A percentile compares a stretch with the other conserved stretches of the same genome.
phyloP scores from a whole-genome alignment of 495 filamentous ascomycete species.

The Podospora pseudopauciseta region DNA sequence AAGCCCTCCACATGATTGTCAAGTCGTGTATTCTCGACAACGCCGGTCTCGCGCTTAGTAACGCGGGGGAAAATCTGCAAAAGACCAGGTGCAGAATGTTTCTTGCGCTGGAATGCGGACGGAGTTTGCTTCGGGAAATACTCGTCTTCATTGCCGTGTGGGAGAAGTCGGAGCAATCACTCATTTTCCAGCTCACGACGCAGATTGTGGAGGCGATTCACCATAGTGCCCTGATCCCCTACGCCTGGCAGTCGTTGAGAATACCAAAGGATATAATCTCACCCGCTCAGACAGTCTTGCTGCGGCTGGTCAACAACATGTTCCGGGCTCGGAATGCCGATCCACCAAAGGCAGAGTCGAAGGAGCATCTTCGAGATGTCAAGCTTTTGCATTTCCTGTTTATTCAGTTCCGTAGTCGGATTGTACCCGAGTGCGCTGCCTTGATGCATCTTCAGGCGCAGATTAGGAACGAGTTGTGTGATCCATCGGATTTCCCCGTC shows the following conservation, averaged over 20 bases:
- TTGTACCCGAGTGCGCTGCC: conserved; percentile 89
- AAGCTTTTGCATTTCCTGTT: conserved; percentile 83
- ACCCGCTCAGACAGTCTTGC: conserved; percentile 85
- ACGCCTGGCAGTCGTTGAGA: conserved; percentile 82
- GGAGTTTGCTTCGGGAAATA: conserved; percentile 82
- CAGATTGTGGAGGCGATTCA: conserved; percentile 92
- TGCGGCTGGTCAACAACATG: conserved; percentile 84
- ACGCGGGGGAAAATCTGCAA: conserved; percentile 69
- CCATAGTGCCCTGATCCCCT: conserved; percentile 80
- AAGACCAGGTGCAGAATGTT: conserved; percentile 83
- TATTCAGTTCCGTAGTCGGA: conserved; percentile 83
- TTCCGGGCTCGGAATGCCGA: conserved; percentile 67
- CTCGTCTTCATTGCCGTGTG: conserved; percentile 95
- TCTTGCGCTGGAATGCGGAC: conserved; percentile 77
- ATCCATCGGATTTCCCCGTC: conserved; percentile 77
- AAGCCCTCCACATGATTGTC: conserved; percentile 90
- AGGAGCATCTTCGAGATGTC: conserved; percentile 45
- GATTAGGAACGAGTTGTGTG: conserved; percentile 54
- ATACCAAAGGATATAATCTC: conserved; percentile 95
- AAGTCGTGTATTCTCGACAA: conserved; percentile 82
- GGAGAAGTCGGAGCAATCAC: conserved; percentile 85
- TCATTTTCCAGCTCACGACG: conserved; percentile 92
- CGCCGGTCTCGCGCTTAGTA: conserved; percentile 50
- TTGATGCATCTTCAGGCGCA: conserved; percentile 90
- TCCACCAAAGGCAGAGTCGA: conserved; percentile 49